Evolutionary conservation across 768 basidiomycete genomes (phyloP).

Genomic region (Auricularia sp.): DNA sequence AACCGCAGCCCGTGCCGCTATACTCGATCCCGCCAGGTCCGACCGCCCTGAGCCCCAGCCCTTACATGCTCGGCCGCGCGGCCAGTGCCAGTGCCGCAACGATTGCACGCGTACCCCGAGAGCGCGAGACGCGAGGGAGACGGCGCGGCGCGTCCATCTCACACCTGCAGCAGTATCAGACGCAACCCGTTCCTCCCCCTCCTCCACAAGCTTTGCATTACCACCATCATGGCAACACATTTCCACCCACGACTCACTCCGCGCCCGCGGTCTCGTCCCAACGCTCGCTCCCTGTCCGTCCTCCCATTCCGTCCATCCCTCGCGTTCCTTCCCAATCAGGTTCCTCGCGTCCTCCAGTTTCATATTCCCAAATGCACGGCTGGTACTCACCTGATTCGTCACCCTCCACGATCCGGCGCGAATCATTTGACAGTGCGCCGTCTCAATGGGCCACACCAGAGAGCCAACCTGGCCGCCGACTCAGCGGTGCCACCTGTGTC

Average conservation of each 20-base stretch:
- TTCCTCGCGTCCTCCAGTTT: background rate
- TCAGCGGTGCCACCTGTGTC: background rate
- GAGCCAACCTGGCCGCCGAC: background rate
- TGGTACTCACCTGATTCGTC: background rate
- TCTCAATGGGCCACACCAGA: background rate
- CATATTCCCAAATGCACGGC: background rate
- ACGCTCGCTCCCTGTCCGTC: no score
- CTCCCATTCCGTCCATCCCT: no score
- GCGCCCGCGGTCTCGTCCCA: no score
- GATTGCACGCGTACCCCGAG: background rate
- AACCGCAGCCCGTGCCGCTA: background rate
- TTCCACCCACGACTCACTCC: no score
- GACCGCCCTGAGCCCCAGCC: background rate
- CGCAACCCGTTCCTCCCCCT: background rate
- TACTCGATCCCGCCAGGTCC: background rate
- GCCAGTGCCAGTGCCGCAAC: background rate
- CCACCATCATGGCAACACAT: no score
- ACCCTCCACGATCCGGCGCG: background rate
- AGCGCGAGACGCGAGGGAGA: background rate
- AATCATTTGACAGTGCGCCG: background rate
- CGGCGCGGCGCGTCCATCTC: background rate
- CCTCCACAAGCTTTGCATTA: no score
- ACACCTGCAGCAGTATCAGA: background rate
- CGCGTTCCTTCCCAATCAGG: no score
- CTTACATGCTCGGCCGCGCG: background rate